Evolutionary conservation across 331 rosid genomes (phyloP).

Genomic region (Rosa hybrid): DNA sequence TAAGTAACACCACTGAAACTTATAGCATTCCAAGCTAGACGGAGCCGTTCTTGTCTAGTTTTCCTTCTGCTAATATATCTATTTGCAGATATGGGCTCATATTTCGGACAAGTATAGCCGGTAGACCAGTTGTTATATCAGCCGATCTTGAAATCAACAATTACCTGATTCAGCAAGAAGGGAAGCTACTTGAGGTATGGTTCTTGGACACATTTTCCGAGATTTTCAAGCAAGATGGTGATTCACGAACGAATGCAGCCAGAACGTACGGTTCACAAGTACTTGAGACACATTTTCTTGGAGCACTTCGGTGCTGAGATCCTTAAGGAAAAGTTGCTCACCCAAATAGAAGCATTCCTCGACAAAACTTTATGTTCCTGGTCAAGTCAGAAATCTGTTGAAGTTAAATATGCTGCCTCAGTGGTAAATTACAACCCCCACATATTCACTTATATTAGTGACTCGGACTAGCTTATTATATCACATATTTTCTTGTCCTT

Average conservation of each 20-base stretch:
- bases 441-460: neutral
- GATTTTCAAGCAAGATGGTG: conserved; percentile 13
- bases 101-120: conserved; percentile 38
- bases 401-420: conserved; percentile 28
- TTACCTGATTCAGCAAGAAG: conserved; percentile 35
- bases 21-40: too few species aligned
- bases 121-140: conserved; percentile 30
- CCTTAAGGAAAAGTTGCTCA: conserved; percentile 27
- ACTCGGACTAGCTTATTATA: neutral
- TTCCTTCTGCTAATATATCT: too few species aligned
- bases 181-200: conserved; percentile 32
- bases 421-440: conserved; percentile 17
- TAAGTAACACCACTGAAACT: too few species aligned
- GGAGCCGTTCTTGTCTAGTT: too few species aligned
- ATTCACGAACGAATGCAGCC: neutral
- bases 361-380: conserved; percentile 22
- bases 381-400: conserved; percentile 31
- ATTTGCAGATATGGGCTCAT: conserved; percentile 34
- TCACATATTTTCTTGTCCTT: neutral
- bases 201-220: conserved; percentile 35
- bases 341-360: conserved; percentile 17
- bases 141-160: conserved; percentile 33
- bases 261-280: conserved; percentile 33
- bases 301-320: conserved; percentile 40
- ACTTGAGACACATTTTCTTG: conserved; percentile 10